A percentile compares a stretch with the other conserved stretches of the same genome.
These are phyloP conservation scores for Nigrograna mackinnonii DNA, from an alignment of 2,329 filamentous ascomycete genomes.

Conservation along the genomic window DNA sequence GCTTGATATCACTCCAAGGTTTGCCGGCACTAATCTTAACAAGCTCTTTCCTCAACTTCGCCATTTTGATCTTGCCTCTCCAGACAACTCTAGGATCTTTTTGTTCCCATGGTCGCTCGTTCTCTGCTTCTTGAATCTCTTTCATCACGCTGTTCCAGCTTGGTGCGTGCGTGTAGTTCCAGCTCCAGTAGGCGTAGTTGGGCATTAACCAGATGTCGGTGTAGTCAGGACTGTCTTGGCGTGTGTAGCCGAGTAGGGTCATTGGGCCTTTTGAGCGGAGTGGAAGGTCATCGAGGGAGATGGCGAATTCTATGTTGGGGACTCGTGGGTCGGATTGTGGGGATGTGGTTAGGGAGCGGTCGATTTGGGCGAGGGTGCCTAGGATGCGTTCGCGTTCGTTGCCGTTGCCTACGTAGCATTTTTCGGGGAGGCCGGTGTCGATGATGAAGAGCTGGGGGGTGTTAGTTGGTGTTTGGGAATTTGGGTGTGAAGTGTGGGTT, in stretches of 20 bases:
- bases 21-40: constrained; percentile 31
- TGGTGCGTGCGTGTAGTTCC: constrained; percentile 39
- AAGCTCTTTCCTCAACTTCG: constrained; percentile 28
- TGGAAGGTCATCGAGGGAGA: constrained; percentile 36
- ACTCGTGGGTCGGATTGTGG: constrained; percentile 28
- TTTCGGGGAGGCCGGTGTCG: constrained; percentile 31
- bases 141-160: constrained; percentile 37
- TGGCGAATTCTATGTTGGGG: constrained; percentile 35
- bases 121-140: constrained; percentile 27
- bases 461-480: not conserved
- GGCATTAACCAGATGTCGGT: constrained; percentile 39
- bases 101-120: constrained; percentile 25
- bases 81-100: constrained; percentile 35
- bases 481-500: no score
- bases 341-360: constrained; percentile 29
- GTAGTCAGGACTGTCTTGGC: constrained; percentile 29
- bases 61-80: constrained; percentile 39
- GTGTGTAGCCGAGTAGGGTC: constrained; percentile 33
- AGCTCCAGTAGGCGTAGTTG: constrained; percentile 39
- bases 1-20: constrained; percentile 35
- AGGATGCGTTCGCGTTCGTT: constrained; percentile 39
- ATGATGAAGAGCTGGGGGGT: constrained; percentile 31
- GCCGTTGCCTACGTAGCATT: constrained; percentile 36
- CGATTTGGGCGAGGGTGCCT: constrained; percentile 36
- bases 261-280: constrained; percentile 29